Evolutionary conservation across 176 grass and related monocot genomes (phyloP).

Genomic region (Pontederia crassipes): DNA sequence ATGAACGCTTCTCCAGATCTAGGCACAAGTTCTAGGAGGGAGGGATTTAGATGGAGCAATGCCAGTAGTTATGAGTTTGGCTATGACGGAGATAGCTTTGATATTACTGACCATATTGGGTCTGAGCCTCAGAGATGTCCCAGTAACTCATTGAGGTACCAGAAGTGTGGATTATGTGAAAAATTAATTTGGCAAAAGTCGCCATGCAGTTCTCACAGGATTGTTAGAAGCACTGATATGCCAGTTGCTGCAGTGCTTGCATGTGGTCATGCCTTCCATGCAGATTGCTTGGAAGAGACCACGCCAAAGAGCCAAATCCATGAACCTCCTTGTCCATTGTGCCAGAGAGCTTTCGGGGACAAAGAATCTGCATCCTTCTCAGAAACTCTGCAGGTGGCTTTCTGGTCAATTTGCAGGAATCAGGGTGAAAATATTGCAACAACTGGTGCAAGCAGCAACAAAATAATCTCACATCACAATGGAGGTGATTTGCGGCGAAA

Average conservation of each 20-base stretch:
- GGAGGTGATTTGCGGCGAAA: constrained; percentile 36
- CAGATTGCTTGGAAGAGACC: constrained; percentile 85
- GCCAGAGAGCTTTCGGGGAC: constrained; percentile 24
- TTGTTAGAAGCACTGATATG: constrained; percentile 72
- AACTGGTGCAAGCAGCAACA: constrained; percentile 28
- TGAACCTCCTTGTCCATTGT: constrained; percentile 75
- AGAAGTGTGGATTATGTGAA: constrained; percentile 76
- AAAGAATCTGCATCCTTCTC: constrained; percentile 63
- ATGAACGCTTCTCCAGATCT: constrained; percentile 64
- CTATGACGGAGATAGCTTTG: constrained; percentile 71
- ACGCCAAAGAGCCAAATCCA: constrained; percentile 65
- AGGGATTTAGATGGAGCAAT: constrained; percentile 96
- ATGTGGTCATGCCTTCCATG: constrained; percentile 79
- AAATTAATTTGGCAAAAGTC: constrained; percentile 80
- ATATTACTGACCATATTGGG: constrained; percentile 60
- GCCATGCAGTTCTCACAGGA: constrained; percentile 80
- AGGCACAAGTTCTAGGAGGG: constrained; percentile 60
- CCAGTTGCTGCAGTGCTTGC: constrained; percentile 77
- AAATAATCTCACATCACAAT: constrained; percentile 25
- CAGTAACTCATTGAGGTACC: constrained; percentile 34
- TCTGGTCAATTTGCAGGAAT: constrained; percentile 38
- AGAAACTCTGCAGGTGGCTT: constrained; percentile 62
- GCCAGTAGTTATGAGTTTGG: constrained; percentile 85
- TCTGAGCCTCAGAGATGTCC: constrained; percentile 51
- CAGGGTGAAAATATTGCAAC: constrained; percentile 24